phyloP scores from a whole-genome alignment of 768 basidiomycete species.

The Mycena filopes region DNA sequence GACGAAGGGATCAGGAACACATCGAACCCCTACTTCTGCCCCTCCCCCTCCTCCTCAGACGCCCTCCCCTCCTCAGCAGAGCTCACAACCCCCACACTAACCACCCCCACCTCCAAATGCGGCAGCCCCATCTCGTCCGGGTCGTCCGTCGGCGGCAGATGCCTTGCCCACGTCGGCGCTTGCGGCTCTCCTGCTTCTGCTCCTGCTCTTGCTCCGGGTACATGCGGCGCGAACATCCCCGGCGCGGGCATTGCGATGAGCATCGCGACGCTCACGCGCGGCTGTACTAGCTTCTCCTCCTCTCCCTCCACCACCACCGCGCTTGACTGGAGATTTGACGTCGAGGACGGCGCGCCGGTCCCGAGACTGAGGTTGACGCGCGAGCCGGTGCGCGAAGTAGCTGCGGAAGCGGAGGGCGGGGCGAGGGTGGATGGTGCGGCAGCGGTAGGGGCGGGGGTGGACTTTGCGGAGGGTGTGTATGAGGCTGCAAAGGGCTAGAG shows the following conservation, averaged over 20 bases:
- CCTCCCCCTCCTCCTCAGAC: background rate
- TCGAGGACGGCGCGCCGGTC: background rate
- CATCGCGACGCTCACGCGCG: conserved; percentile 51
- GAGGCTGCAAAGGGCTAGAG: conserved; percentile 37
- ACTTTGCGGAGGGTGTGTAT: conserved; percentile 35
- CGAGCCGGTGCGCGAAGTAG: background rate
- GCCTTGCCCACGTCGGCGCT: background rate
- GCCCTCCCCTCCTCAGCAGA: background rate
- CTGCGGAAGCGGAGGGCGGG: conserved; percentile 7
- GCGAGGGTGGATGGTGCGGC: conserved; percentile 25
- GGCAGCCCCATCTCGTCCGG: conserved; percentile 42
- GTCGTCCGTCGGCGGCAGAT: conserved; percentile 2
- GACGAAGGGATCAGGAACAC: too few relatives aligned
- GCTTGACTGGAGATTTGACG: background rate
- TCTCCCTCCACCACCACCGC: conserved; percentile 20
- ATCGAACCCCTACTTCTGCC: background rate
- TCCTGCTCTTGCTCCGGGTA: too few relatives aligned
- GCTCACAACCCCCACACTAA: conserved; percentile 36
- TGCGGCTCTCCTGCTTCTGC: too few relatives aligned
- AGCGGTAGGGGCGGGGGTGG: background rate
- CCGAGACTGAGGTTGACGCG: background rate
- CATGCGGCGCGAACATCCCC: conserved; percentile 16
- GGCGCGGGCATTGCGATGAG: conserved; percentile 56
- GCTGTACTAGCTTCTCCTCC: conserved; percentile 22
- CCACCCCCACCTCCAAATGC: conserved; percentile 46